Evolutionary conservation across 83 land plant species (phyloP), one percentile per base, ranked within the genome.

Genomic region (Picea mariana): DNA sequence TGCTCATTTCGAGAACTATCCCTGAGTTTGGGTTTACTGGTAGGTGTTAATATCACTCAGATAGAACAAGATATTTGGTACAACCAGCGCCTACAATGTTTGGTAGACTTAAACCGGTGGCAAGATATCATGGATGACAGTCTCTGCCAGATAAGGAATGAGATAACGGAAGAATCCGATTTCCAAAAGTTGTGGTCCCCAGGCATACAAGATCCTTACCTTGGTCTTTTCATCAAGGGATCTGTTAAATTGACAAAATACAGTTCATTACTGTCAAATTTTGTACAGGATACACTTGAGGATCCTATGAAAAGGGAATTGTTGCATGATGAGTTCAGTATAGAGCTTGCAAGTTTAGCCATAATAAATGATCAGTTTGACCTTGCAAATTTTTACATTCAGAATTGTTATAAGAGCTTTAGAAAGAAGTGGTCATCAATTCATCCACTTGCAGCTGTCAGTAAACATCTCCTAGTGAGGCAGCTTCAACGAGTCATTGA

Each of bases 11-110:
- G 16, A 24, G 58, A n/a, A 67, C 42, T 6, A 16, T 18, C 31
- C 42, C 68, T 61, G 26, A 65, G 24, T 80, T 66, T 23, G 13
- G 21, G 7, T 82, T 59, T 58, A 26, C 16, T 55, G 77, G 67
- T 62, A 78, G 71, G 75, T 65, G 84, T 79, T 63, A 80, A 67
- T 44, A 40, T 82, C 16, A 67, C 77, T 18, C 47, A 81, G 16
- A 24, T 88, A 68, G 91, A 89, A 78, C 85, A 84, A 77, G 91
- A 89, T 66, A 42, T 89, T 2, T 89, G 91, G 87, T 89, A 85
- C 72, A 83, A n/a, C n/a, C n/a, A n/a, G n/a, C n/a, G n/a, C n/a
- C n/a, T n/a, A n/a, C n/a, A n/a, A n/a, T n/a, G n/a, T n/a, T n/a
- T n/a, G n/a, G n/a, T n/a, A n/a, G n/a, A n/a, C n/a, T n/a, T n/a